phyloP scores from a whole-genome alignment of 306 rosid species.

The Prunus campanulata region DNA sequence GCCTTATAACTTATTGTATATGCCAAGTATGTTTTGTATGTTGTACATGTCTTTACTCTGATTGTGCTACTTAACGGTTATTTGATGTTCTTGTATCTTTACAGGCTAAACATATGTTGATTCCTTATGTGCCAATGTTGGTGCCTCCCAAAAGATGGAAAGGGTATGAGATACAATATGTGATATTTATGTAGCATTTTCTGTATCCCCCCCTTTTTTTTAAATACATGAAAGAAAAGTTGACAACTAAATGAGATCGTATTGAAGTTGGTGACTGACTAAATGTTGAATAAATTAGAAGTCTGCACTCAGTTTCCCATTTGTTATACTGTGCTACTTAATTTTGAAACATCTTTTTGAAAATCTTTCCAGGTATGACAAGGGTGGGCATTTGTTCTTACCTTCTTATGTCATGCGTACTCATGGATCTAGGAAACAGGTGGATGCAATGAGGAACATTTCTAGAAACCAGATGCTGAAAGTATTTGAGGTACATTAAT shows the following conservation, averaged over 20 bases:
- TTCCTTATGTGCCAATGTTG: slow-evolving; percentile 85
- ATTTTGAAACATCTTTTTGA: slow-evolving; percentile 8
- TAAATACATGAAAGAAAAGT: neutral
- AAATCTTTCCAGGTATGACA: slow-evolving; percentile 60
- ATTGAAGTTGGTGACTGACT: neutral
- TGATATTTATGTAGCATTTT: slow-evolving; percentile 22
- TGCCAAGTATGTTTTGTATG: neutral
- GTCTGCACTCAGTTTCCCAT: neutral
- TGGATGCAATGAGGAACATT: slow-evolving; percentile 56
- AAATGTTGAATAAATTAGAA: neutral
- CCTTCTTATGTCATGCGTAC: slow-evolving; percentile 91
- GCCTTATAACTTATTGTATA: neutral
- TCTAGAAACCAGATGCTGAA: slow-evolving; percentile 60
- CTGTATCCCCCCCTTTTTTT: neutral
- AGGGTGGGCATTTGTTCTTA: slow-evolving; percentile 83
- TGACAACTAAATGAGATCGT: neutral
- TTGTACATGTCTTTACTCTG: neutral
- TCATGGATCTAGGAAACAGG: slow-evolving; percentile 83
- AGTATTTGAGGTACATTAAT: slow-evolving; percentile 63
- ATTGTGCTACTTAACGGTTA: slow-evolving; percentile 19
- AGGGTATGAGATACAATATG: slow-evolving; percentile 50
- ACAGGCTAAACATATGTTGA: slow-evolving; percentile 76
- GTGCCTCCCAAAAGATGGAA: slow-evolving; percentile 88
- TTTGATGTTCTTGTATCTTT: slow-evolving; percentile 27
- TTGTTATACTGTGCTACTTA: neutral